Base-by-base conservation (phyloP, 108 stramenopile genomes). In the Discostella stelligeroides region DNA sequence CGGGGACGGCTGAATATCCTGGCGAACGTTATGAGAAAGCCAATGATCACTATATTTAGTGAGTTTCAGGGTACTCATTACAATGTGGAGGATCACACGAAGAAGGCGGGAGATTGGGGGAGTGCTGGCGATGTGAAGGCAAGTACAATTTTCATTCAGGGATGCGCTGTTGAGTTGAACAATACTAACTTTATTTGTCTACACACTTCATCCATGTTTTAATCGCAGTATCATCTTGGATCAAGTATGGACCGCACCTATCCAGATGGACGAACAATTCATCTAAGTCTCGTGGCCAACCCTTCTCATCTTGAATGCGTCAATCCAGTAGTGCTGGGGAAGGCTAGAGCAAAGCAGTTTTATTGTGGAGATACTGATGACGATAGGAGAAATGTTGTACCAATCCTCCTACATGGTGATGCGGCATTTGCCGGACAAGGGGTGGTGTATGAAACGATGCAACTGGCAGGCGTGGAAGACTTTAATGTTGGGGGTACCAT, bases 361-460 rank as follows among this genome's bases (percentile, higher is more conserved):
- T 97, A 98, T 77, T 90, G 90, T 53, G 98, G 98, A 18, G 88
- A 98, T 72, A 86, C 86, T 13, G 72, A 75, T 20, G 95, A 92
- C 38, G 93, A 95, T 69, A 78, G 66, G 42, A 82, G 88, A 40
- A 91, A 91, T 53, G 85, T 85, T 62, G 94, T 99, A 66, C 88
- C 97, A n/a, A 91, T 99, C 58, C 79, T 99, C 20, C 78, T 99
- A n/a, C 99, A 99, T 71, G 99, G 99, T 47, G 99, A 99, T 81
- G 99, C 99, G 28, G 98, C 99, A 17, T 98, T 99, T 81, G 96
- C 97, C 7, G 99, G 99, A 30, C 98, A 98, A 81, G 99, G 99
- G 23, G 89, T 98, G 24, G 97, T 99, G 39, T 98, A 98, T 76
- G 99, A 99, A 79, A 97, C 97, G 24, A 98, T 99, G 97, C 97